Evolutionary conservation across 129 eudicot species (phyloP).

Genomic region (Scalesia atractyloides): DNA sequence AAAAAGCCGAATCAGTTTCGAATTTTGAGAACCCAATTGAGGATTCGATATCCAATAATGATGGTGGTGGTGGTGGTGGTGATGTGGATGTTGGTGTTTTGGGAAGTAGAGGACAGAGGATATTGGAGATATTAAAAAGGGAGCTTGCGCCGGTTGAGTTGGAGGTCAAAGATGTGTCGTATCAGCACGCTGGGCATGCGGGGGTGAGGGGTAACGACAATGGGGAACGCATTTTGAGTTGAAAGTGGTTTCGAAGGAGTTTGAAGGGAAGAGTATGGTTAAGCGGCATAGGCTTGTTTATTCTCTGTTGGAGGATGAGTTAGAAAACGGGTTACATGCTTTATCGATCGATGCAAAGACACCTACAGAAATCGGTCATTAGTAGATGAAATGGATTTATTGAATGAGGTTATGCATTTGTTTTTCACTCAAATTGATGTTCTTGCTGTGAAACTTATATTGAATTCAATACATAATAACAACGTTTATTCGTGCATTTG

Average conservation of each 20-base stretch:
- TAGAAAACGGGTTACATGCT: conserved; percentile 83
- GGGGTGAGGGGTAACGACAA: conserved; percentile 62
- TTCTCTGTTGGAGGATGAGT: conserved; percentile 69
- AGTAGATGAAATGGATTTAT: conserved; percentile 5
- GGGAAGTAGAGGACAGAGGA: conserved; percentile 78
- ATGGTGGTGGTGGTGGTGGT: background rate
- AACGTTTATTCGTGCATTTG: background rate
- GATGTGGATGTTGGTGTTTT: conserved; percentile 29
- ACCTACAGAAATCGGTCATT: conserved; percentile 59
- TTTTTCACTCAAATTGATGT: conserved; percentile 10
- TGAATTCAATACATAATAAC: conserved; percentile 12
- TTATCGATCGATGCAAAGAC: conserved; percentile 88
- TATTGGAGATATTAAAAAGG: conserved; percentile 48
- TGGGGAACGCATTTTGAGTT: conserved; percentile 92
- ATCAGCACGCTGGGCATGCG: conserved; percentile 98
- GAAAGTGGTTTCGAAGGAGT: conserved; percentile 74
- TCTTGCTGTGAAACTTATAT: conserved; percentile 15
- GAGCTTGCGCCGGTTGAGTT: conserved; percentile 65
- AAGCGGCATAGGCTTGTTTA: conserved; percentile 92
- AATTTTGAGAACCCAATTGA: background rate
- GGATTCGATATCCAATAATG: background rate
- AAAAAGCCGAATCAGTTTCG: background rate
- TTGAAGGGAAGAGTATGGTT: conserved; percentile 88
- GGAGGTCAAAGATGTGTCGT: conserved; percentile 78
- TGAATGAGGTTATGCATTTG: conserved; percentile 16